Conservation (phyloP, 2,329 filamentous ascomycete genomes). For the Pseudopithomyces chartarum region DNA sequence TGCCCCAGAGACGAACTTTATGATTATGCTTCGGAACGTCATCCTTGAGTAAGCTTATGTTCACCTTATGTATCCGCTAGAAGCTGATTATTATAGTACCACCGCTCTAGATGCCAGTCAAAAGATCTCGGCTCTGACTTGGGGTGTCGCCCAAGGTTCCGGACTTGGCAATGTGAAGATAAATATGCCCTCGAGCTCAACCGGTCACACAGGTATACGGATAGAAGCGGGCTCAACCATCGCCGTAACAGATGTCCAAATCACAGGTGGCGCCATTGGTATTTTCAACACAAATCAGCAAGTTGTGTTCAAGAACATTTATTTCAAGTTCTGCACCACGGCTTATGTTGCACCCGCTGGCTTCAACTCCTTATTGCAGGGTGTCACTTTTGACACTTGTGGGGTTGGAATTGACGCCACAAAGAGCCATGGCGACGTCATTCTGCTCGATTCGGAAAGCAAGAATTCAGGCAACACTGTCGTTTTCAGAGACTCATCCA, state of each 20-base stretch:
- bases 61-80: too few species aligned
- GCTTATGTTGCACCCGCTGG: constrained; percentile 3
- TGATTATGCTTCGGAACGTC: constrained; percentile 2
- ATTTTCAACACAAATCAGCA: constrained; percentile 4
- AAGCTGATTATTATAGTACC: too few species aligned
- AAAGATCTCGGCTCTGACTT: neutral
- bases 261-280: constrained; percentile 4
- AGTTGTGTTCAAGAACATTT: constrained; percentile 7
- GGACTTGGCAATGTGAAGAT: constrained; percentile 2
- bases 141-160: constrained; percentile 3
- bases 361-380: constrained; percentile 2
- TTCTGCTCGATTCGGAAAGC: neutral
- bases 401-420: constrained; percentile 3
- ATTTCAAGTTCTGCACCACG: constrained; percentile 5
- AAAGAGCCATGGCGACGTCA: neutral
- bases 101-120: neutral
- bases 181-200: constrained; percentile 6
- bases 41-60: constrained; percentile 1
- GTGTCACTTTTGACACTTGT: constrained; percentile 4
- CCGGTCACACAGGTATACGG: constrained; percentile 2
- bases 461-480: constrained; percentile 5
- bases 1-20: neutral
- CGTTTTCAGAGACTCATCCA: constrained; percentile 3
- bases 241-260: constrained; percentile 2
- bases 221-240: constrained; percentile 1